Base-by-base conservation (phyloP, 805 yeast genomes). In the Yarrowia keelungensis region DNA sequence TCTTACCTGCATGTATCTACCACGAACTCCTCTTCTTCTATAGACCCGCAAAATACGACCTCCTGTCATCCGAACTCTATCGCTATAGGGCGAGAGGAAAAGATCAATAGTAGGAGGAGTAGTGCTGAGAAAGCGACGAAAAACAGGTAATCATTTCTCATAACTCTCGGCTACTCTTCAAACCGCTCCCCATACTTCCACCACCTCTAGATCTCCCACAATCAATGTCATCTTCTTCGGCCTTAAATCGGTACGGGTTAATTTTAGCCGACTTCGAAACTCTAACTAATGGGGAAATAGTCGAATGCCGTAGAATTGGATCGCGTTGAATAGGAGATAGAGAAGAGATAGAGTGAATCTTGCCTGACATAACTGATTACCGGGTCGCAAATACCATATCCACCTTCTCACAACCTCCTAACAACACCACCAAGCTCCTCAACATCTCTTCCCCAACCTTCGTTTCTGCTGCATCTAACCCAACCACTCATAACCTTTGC, bases 401-500 rank as follows among this genome's bases (percentile, higher is more conserved):
- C 5, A 26, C 32, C 32, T 26, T 3, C 32, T 26, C 32, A 26
- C 5, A 26, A 26, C 5, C 32, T 26, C 32, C 3, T 26, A 26
- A 26, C 5, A 3, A 5, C 3, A 3, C 32, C 5, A 3, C 32
- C 7, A 26, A 26, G 32, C 32, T 1, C 32, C 32, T 26, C 32
- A 26, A 26, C 32, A 26, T 26, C 32, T 5, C 32, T 26, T 26
- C 32, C 32, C 32, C 32, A 35, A 35, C 56, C 56, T 16, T n/a
- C 26, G 11, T 35, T n/a, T 50, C 38, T 15, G 12, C 35, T 15
- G 36, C 38, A 32, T 11, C 53, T 49, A 49, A 50, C 56, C 41
- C 56, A 50, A 50, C 56, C 41, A 35, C 58, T 51, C 58, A 51
- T 50, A 50, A 50, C 58, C 58, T 51, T 51, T 38, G 35, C 32